A percentile compares a stretch with the other conserved stretches of the same genome.
These are phyloP conservation scores for Barnettozyma vustinii DNA, from an alignment of 805 yeast species.

Conservation along the genomic window DNA sequence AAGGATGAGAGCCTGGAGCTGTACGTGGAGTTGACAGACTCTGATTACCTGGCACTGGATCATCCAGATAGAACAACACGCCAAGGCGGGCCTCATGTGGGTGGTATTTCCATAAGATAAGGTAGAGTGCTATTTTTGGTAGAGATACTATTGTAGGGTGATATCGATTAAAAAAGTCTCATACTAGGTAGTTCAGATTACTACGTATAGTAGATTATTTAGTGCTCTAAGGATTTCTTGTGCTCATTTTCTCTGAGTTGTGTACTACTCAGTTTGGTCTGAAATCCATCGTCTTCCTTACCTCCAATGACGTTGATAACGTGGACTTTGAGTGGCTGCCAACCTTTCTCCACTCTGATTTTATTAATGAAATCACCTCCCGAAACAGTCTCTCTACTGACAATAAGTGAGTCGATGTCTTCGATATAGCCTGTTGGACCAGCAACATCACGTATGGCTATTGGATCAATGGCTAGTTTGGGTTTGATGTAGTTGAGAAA, in stretches of 20 bases:
- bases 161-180: too few relatives aligned
- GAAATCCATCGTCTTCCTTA: constrained; percentile 46
- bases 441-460: constrained; percentile 75
- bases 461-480: constrained; percentile 40
- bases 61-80: constrained; percentile 79
- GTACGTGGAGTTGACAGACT: constrained; percentile 46
- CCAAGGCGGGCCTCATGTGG: constrained; percentile 43
- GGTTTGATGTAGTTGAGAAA: constrained; percentile 51
- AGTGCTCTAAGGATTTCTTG: constrained; percentile 3
- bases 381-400: constrained; percentile 69
- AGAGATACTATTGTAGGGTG: too few relatives aligned
- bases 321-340: constrained; percentile 44
- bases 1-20: constrained; percentile 47
- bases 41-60: constrained; percentile 69
- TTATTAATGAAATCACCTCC: constrained; percentile 77
- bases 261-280: constrained; percentile 82
- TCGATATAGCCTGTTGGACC: constrained; percentile 85
- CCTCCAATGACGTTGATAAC: constrained; percentile 67
- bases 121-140: background rate
- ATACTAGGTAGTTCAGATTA: too few relatives aligned
- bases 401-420: constrained; percentile 72
- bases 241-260: constrained; percentile 47
- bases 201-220: background rate
- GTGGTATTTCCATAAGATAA: constrained; percentile 37
- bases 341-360: constrained; percentile 51